Evolutionary conservation across 495 filamentous ascomycete species (phyloP), one percentile per base, ranked within the genome.

Genomic region (Paragyromitra xinjiangensis): DNA sequence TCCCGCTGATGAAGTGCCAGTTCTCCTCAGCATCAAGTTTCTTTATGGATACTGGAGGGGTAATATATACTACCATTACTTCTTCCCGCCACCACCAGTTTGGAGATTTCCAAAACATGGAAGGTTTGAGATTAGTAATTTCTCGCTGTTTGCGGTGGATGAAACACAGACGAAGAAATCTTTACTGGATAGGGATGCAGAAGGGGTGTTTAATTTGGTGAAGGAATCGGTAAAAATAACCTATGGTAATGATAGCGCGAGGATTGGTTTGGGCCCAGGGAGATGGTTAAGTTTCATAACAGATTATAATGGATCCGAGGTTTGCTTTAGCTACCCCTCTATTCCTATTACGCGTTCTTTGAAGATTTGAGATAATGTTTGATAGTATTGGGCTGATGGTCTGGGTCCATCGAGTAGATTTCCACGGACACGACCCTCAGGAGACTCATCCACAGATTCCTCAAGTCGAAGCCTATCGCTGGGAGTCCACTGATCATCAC

Each of bases 21-120:
- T 71, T 12, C 16, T 71, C 6, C 56, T 71, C 9, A 64, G 68
- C 40, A 22, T 64, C 24, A 64, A 45, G 9, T 63, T 64, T 39
- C 37, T 71, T n/a, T 8, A 24, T 2, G 68, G 68, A 8, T 8
- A 29, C 3, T 12, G 22, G 1, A 6, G 45, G 42, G 68, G 56
- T 24, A 26, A 40, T 24, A 64, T 71, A 71, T 50, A 37, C 68
- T 71, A 71, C 14, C 68, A 71, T 7, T 50, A 71, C n/a, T 14
- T 71, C 39, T 64, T 71, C 24, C 24, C 40, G 6, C 68, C 56
- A 50, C 68, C 68, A 16, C 68, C 68, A n/a, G 4, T 37, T 22
- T 64, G 56, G 40, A n/a, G n/a, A 5, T 55, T 64, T n/a, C 59
- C 42, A 14, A 0, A 16, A 39, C 56, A 64, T 37, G 40, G 42